Conservation (phyloP, 2,329 filamentous ascomycete species). For the Cladorrhinum sp. region DNA sequence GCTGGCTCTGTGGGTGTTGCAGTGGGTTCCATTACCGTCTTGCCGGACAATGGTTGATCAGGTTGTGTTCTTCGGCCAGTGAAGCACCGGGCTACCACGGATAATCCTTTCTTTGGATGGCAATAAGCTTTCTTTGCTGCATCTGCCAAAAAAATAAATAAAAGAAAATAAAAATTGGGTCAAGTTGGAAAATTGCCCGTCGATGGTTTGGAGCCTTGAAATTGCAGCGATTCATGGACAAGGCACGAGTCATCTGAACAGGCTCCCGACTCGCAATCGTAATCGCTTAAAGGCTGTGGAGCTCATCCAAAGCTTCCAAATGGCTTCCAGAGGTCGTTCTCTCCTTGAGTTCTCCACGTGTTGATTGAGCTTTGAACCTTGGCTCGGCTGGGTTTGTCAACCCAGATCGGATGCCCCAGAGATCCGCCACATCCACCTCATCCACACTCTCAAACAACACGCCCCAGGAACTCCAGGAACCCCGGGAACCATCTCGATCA, state of each 20-base stretch:
- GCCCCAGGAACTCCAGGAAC: neutral
- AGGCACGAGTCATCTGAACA: slow-evolving; percentile 1
- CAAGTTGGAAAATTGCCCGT: no score
- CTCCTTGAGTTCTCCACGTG: slow-evolving; percentile 18
- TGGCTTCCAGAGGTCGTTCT: slow-evolving; percentile 16
- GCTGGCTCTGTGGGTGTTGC: neutral
- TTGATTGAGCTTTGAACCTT: neutral
- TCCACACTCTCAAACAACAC: neutral
- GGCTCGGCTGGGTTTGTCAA: slow-evolving; percentile 9
- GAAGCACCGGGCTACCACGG: neutral
- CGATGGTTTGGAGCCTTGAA: neutral
- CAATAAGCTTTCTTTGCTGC: neutral
- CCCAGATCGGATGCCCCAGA: neutral
- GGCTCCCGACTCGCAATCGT: neutral
- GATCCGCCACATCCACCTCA: neutral
- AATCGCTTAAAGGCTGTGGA: neutral
- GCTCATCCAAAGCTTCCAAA: slow-evolving; percentile 17
- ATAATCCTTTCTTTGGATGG: neutral
- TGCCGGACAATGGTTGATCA: neutral
- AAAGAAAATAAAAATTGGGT: no score
- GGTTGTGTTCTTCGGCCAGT: neutral
- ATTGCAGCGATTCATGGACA: neutral
- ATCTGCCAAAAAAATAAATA: neutral
- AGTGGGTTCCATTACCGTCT: neutral
- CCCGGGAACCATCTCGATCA: neutral